Percentiles rank a stretch among this genome's conserved stretches.
These are phyloP conservation scores for Fusarium kyushuense DNA, from an alignment of 2,329 filamentous ascomycete species.

Conservation along the genomic window DNA sequence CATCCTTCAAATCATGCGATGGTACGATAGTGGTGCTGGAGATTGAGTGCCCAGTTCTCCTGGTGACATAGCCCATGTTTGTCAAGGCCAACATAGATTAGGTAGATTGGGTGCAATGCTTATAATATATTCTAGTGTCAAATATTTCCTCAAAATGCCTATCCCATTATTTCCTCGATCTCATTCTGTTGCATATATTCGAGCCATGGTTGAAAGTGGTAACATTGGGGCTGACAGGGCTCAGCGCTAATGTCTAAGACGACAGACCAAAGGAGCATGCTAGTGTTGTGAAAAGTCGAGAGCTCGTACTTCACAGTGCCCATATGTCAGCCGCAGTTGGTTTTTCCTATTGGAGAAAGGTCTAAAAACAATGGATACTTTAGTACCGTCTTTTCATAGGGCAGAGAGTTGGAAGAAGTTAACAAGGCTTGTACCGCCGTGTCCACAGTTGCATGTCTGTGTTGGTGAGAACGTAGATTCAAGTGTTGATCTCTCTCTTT, in stretches of 20 bases:
- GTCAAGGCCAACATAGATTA: neutral
- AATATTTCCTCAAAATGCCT: neutral
- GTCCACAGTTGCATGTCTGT: slow-evolving; percentile 15
- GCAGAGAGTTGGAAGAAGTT: slow-evolving; percentile 25
- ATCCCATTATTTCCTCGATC: neutral
- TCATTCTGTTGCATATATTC: neutral
- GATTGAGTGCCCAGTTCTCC: slow-evolving; percentile 1
- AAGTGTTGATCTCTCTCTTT: neutral
- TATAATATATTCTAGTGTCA: neutral
- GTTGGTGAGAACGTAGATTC: slow-evolving; percentile 7
- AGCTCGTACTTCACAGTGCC: slow-evolving; percentile 24
- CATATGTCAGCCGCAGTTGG: slow-evolving; percentile 39
- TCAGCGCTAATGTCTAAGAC: slow-evolving; percentile 35
- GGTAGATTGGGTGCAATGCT: neutral
- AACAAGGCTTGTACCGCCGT: slow-evolving; percentile 29
- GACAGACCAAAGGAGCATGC: slow-evolving; percentile 19
- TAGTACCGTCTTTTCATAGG: slow-evolving; percentile 37
- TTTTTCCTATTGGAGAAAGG: slow-evolving; percentile 24
- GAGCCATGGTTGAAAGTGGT: neutral
- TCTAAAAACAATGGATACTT: slow-evolving; percentile 10
- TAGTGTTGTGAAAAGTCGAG: slow-evolving; percentile 16
- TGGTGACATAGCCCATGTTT: neutral
- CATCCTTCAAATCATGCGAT: slow-evolving; percentile 8
- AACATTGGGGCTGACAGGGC: slow-evolving; percentile 36
- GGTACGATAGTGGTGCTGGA: slow-evolving; percentile 3